These are phyloP conservation scores for Porogramme epimiltina DNA, from an alignment of 1,284 basidiomycete species.

Conservation along the genomic window DNA sequence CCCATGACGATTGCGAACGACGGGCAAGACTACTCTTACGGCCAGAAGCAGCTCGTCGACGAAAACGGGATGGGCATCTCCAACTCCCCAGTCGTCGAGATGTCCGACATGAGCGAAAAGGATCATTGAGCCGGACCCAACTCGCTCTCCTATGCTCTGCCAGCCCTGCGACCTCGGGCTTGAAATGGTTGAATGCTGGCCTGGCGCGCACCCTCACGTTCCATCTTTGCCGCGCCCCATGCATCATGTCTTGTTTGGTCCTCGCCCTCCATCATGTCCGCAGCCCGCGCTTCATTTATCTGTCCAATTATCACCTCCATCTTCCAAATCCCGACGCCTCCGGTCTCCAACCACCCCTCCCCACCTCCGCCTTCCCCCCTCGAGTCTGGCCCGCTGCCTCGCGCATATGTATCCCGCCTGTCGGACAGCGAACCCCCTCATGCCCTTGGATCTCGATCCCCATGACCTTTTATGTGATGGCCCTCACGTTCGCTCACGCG, in stretches of 20 bases:
- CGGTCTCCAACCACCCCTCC: neutral
- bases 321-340: conserved; percentile 2
- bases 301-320: conserved; percentile 2
- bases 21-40: conserved; percentile 27
- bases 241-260: conserved; percentile 21
- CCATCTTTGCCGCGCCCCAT: too few relatives aligned
- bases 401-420: conserved; percentile 7
- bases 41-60: conserved; percentile 24
- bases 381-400: neutral
- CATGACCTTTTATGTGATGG: conserved; percentile 18
- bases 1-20: conserved; percentile 37
- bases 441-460: conserved; percentile 18
- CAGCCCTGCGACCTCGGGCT: neutral
- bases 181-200: too few relatives aligned
- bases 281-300: conserved; percentile 23
- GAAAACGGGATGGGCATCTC: conserved; percentile 28
- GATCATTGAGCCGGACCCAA: conserved; percentile 14
- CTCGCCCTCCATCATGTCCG: neutral
- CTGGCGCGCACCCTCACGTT: too few relatives aligned
- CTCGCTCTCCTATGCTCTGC: neutral
- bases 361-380: neutral
- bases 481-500: conserved; percentile 20
- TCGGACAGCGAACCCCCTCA: neutral
- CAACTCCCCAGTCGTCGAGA: conserved; percentile 22
- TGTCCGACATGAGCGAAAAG: conserved; percentile 29